Evolutionary conservation across 2,329 filamentous ascomycete species (phyloP).

Genomic region (Cercospora canescens): DNA sequence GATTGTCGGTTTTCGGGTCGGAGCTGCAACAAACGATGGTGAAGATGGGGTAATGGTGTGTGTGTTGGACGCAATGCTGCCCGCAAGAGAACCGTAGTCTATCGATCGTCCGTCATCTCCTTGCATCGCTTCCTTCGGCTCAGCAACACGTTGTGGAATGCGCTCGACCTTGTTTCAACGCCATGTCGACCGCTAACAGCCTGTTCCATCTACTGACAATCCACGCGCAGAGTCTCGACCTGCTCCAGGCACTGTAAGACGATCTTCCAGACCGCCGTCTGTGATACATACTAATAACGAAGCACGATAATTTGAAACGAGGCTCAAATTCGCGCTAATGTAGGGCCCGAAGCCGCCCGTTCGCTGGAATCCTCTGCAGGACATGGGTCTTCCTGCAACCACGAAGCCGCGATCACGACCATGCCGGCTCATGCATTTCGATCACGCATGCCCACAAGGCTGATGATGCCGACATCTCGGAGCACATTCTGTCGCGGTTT

Average conservation of each 20-base stretch:
- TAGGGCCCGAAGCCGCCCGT: not conserved
- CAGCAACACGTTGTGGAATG: constrained; percentile 5
- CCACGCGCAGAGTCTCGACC: not conserved
- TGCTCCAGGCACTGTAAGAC: not conserved
- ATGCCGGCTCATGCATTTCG: not conserved
- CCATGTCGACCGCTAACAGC: not conserved
- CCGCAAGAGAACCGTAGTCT: not conserved
- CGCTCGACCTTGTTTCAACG: not conserved
- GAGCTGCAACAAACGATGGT: not conserved
- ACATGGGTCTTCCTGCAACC: constrained; percentile 8
- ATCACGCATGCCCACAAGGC: not conserved
- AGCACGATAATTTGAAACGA: not conserved
- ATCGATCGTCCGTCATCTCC: not conserved
- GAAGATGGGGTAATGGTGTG: not conserved
- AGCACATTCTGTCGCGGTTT: not conserved
- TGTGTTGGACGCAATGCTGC: not conserved
- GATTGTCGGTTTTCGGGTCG: not conserved
- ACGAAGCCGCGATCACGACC: not conserved
- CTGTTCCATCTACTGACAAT: not conserved
- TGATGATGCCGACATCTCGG: not conserved
- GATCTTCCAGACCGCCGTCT: not conserved
- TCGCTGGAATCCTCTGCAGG: not conserved
- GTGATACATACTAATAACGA: not conserved
- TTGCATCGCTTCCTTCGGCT: constrained; percentile 5
- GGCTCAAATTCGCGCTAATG: not conserved